Evolutionary conservation across 768 basidiomycete genomes (phyloP), one percentile per base, ranked within the genome.

Genomic region (Serendipita vermifera): DNA sequence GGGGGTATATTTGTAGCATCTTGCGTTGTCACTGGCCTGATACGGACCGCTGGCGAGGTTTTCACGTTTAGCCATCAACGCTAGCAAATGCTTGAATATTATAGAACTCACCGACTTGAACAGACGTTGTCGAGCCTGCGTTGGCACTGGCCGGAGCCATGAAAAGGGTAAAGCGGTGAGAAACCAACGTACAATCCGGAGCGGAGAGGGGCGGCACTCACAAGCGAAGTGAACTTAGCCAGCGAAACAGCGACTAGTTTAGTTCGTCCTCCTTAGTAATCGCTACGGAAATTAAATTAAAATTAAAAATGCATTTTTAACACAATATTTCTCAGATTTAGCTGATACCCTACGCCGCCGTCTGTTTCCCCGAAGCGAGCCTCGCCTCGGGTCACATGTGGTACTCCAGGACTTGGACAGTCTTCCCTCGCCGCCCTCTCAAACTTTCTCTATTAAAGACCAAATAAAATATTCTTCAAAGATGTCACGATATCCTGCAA

Each of bases 1-100:
- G 84, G 81, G 63, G 94, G 94, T 60, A 94, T 91, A 65, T 85
- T 83, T 53, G 76, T 75, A 38, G 82, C 73, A 73, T 96, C 92
- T 68, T 93, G 86, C 32, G 76, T 70, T 39, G 89, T 89, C 39
- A 85, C 77, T 27, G 93, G 93, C 59, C 92, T 82, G 61, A 97
- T 92, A 63, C 93, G 85, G 63, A 96, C 75, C 64, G 92, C 93
- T 83, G 67, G 35, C 14, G 27, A 48, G 43, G 33, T 4, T 22
- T 17, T 33, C 43, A 55, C 56, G 39, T 29, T 27, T 26, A 54
- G 36, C 55, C 35, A 38, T 35, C 41, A 35, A 31, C 13, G 29
- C 17, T 57, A 41, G 58, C 57, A 41, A 27, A 27, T 46, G 46
- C 54, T 20, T 11, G 35, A 56, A 13, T 36, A 40, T 22, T 40